A percentile compares a stretch with the other conserved stretches of the same genome.
These are phyloP conservation scores for Coffea humblotiana DNA, from an alignment of 305 asterid species.

Conservation along the genomic window DNA sequence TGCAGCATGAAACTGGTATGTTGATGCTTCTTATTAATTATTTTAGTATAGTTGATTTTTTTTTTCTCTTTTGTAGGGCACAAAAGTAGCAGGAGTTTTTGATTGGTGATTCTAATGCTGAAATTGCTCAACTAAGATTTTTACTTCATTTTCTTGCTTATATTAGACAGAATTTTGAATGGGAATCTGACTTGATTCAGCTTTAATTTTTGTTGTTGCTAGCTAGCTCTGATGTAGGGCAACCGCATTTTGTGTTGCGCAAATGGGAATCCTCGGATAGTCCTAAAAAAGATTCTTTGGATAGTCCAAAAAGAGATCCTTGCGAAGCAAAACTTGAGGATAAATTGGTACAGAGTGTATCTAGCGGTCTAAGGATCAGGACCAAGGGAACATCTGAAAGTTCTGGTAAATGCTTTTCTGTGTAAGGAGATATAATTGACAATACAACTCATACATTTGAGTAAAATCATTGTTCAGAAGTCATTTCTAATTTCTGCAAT, in stretches of 20 bases:
- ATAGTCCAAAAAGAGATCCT: constrained; percentile 35
- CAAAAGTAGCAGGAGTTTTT: not conserved
- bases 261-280: constrained; percentile 52
- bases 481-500: not conserved
- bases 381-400: constrained; percentile 34
- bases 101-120: not conserved
- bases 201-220: constrained; percentile 33
- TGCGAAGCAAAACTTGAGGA: constrained; percentile 47
- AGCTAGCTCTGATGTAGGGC: constrained; percentile 35
- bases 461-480: not conserved
- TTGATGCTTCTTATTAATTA: not conserved
- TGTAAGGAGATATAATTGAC: no score
- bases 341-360: constrained; percentile 33
- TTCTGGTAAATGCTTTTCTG: constrained; percentile 23
- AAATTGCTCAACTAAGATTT: not conserved
- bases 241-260: constrained; percentile 54
- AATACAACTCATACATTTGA: not conserved
- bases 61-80: not conserved
- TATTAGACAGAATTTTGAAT: not conserved
- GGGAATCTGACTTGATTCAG: not conserved
- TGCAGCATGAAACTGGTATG: constrained; percentile 40
- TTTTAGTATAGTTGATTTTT: not conserved
- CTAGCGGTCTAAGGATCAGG: constrained; percentile 32
- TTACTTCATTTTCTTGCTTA: not conserved
- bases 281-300: not conserved